A percentile compares a stretch with the other conserved stretches of the same genome.
These are phyloP conservation scores for Umbellularia californica DNA, from an alignment of 164 flowering plant species.

Conservation along the genomic window DNA sequence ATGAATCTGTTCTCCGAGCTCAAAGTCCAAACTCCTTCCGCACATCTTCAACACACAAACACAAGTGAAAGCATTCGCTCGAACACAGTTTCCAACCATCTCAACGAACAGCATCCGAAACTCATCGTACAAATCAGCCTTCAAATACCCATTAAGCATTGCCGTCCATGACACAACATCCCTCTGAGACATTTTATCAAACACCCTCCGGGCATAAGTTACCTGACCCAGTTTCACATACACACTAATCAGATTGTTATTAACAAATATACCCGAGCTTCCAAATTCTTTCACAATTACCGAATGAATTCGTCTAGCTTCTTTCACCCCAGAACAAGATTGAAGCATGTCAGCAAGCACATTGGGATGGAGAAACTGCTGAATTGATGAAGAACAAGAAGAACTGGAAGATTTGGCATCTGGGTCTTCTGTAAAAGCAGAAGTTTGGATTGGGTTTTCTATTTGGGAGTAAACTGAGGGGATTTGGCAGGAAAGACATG, in stretches of 20 bases:
- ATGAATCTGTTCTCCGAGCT: conserved; percentile 69
- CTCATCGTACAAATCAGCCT: conserved; percentile 42
- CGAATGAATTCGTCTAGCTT: conserved; percentile 45
- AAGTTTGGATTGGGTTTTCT: background rate
- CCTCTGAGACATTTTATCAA: conserved; percentile 52
- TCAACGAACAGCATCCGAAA: conserved; percentile 37
- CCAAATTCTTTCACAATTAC: conserved; percentile 28
- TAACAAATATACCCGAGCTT: conserved; percentile 24
- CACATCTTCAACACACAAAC: conserved; percentile 72
- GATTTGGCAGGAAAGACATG: conserved; percentile 2
- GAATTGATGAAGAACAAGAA: conserved; percentile 1
- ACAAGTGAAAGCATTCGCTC: conserved; percentile 44
- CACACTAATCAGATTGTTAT: conserved; percentile 55
- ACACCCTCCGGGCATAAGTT: conserved; percentile 56
- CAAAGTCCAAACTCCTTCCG: conserved; percentile 44
- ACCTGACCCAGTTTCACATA: conserved; percentile 48
- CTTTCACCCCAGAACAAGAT: conserved; percentile 31
- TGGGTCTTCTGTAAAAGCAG: conserved; percentile 12
- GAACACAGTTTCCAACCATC: conserved; percentile 32
- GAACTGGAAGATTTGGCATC: conserved; percentile 10
- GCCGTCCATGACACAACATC: conserved; percentile 84
- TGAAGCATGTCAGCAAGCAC: conserved; percentile 44
- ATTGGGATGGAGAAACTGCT: conserved; percentile 14
- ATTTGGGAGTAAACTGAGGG: conserved; percentile 6
- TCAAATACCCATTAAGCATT: conserved; percentile 60